Percentiles rank a stretch among this genome's conserved stretches.
These are phyloP conservation scores for Penicillium vulpinum DNA, from an alignment of 2,329 filamentous ascomycete genomes.

Conservation along the genomic window DNA sequence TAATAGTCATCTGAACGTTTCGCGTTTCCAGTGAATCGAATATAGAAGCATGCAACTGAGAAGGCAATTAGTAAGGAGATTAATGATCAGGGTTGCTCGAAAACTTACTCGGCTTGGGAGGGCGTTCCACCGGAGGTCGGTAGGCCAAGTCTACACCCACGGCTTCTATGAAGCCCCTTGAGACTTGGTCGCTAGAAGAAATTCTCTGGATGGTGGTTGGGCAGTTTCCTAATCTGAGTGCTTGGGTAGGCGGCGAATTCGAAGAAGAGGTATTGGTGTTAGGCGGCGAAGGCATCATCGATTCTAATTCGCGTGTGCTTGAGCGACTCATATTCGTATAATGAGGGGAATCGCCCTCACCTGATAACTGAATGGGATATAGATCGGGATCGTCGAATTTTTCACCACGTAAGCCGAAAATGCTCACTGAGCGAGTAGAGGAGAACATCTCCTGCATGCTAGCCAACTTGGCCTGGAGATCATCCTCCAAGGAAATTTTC, in stretches of 20 bases:
- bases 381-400: constrained; percentile 48
- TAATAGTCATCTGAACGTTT: constrained; percentile 64
- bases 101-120: constrained; percentile 63
- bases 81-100: background rate
- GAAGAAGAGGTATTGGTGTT: constrained; percentile 43
- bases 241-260: constrained; percentile 34
- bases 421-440: constrained; percentile 45
- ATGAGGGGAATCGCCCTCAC: constrained; percentile 33
- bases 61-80: constrained; percentile 32
- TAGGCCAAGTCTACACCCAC: constrained; percentile 87
- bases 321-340: constrained; percentile 31
- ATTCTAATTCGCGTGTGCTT: constrained; percentile 35
- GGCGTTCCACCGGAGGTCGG: constrained; percentile 71
- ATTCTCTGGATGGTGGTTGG: constrained; percentile 36
- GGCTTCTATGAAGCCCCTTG: constrained; percentile 85
- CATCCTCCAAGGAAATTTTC: constrained; percentile 45
- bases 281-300: constrained; percentile 41
- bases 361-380: constrained; percentile 42
- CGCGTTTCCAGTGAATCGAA: constrained; percentile 59
- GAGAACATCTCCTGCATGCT: constrained; percentile 51
- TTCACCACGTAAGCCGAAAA: constrained; percentile 46
- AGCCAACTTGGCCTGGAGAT: constrained; percentile 46
- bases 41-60: constrained; percentile 82
- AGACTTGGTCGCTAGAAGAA: constrained; percentile 33
- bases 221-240: constrained; percentile 21